phyloP scores from a whole-genome alignment of 2,329 filamentous ascomycete species.

The Graphiopsis chlorocephala region DNA sequence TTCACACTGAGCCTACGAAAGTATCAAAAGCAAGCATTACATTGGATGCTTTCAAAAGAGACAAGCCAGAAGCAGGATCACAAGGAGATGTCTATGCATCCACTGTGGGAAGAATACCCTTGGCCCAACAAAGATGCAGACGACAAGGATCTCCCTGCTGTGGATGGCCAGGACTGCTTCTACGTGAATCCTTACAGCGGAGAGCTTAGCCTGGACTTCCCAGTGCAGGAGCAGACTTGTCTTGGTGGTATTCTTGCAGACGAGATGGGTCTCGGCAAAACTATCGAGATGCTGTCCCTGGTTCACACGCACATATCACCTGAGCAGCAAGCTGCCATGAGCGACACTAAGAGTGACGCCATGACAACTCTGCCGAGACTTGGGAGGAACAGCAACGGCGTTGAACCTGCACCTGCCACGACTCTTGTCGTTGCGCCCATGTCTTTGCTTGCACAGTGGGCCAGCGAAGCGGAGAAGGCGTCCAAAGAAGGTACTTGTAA shows the following conservation, averaged over 20 bases:
- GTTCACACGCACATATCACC: conserved; percentile 75
- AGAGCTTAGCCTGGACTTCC: conserved; percentile 87
- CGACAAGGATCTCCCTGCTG: conserved; percentile 66
- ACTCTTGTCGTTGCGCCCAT: conserved; percentile 96
- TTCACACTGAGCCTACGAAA: conserved; percentile 82
- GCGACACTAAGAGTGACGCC: conserved; percentile 36
- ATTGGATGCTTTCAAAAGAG: conserved; percentile 97
- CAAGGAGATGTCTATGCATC: conserved; percentile 84
- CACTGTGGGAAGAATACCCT: conserved; percentile 90
- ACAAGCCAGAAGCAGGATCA: conserved; percentile 67
- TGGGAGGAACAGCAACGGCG: conserved; percentile 53
- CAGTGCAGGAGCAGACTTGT: conserved; percentile 90
- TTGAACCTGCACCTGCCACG: conserved; percentile 75
- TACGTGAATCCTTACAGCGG: conserved; percentile 98
- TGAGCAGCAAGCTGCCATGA: conserved; percentile 30
- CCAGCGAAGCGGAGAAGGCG: conserved; percentile 89
- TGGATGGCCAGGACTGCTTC: conserved; percentile 69
- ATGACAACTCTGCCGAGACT: conserved; percentile 64
- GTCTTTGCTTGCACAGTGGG: conserved; percentile 95
- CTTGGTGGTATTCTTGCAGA: conserved; percentile 90
- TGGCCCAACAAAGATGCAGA: conserved; percentile 90
- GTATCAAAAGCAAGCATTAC: conserved; percentile 90
- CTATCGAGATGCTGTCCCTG: conserved; percentile 95
- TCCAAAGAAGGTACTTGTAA: conserved; percentile 80
- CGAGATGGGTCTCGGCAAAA: conserved; percentile 97